Evolutionary conservation across 371 early-diverging fungal genomes (phyloP).

Genomic region (Coemansia sp.): DNA sequence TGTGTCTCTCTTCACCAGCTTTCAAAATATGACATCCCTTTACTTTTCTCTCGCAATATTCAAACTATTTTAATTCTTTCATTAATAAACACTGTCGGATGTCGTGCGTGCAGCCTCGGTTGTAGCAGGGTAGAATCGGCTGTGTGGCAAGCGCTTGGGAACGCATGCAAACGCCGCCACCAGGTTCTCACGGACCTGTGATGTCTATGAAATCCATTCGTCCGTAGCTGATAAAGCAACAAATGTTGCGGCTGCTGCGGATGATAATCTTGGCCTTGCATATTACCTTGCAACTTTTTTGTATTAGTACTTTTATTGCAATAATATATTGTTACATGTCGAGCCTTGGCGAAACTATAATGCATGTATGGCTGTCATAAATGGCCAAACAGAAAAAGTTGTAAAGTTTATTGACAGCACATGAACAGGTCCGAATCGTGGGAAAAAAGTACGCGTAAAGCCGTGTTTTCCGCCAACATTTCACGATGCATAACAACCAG

Average conservation of each 20-base stretch:
- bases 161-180: background rate
- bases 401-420: background rate
- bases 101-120: background rate
- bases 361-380: background rate
- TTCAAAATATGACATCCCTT: too few species aligned
- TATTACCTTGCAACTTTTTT: too few species aligned
- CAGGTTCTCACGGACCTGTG: background rate
- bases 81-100: too few species aligned
- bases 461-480: background rate
- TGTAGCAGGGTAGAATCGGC: background rate
- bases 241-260: background rate
- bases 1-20: too few species aligned
- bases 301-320: too few species aligned
- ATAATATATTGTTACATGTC: too few species aligned
- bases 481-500: background rate
- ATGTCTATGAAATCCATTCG: background rate
- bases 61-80: too few species aligned
- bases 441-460: background rate
- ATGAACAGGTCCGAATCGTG: constrained; percentile 3
- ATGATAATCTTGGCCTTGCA: background rate
- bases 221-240: background rate
- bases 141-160: background rate
- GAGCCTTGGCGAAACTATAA: background rate
- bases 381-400: background rate
- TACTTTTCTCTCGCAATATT: too few species aligned